Conservation (phyloP, 75 land plant species). For the Selaginella moellendorffii region DNA sequence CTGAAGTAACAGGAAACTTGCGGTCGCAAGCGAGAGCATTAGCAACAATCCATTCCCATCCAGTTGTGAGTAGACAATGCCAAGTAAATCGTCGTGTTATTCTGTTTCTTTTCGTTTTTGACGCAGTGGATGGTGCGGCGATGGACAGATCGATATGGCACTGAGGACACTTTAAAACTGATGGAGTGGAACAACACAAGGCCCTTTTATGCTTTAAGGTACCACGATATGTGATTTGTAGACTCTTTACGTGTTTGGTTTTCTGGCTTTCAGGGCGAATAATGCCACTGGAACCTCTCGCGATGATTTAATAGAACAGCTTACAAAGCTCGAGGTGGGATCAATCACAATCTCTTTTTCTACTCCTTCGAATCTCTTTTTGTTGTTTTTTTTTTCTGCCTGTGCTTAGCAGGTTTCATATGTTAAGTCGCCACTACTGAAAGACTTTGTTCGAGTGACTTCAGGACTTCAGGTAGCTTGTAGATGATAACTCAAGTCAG, state of each 20-base stretch:
- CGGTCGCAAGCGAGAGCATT: constrained; percentile 87
- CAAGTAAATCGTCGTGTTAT: background rate
- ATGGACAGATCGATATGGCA: constrained; percentile 52
- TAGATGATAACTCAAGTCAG: background rate
- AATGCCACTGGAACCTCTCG: constrained; percentile 39
- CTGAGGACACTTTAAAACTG: constrained; percentile 45
- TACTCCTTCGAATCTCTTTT: background rate
- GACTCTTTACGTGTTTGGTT: too few relatives aligned
- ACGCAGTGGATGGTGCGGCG: constrained; percentile 86
- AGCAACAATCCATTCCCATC: constrained; percentile 78
- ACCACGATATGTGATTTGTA: too few relatives aligned
- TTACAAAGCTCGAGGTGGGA: constrained; percentile 45
- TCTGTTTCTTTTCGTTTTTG: background rate
- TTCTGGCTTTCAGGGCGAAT: constrained; percentile 39
- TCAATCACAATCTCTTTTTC: too few relatives aligned
- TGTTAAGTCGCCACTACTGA: constrained; percentile 37
- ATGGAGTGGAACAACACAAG: constrained; percentile 75
- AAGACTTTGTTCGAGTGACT: constrained; percentile 61
- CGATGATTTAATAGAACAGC: constrained; percentile 37
- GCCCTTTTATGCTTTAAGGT: constrained; percentile 72
- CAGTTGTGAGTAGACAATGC: constrained; percentile 52
- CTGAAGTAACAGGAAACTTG: constrained; percentile 67
- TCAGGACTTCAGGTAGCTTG: constrained; percentile 65
- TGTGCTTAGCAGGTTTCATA: constrained; percentile 40
- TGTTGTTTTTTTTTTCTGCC: background rate